Evolutionary conservation across 345 rosid genomes (phyloP), one percentile per base, ranked within the genome.

Genomic region (Arabis hirsuta): DNA sequence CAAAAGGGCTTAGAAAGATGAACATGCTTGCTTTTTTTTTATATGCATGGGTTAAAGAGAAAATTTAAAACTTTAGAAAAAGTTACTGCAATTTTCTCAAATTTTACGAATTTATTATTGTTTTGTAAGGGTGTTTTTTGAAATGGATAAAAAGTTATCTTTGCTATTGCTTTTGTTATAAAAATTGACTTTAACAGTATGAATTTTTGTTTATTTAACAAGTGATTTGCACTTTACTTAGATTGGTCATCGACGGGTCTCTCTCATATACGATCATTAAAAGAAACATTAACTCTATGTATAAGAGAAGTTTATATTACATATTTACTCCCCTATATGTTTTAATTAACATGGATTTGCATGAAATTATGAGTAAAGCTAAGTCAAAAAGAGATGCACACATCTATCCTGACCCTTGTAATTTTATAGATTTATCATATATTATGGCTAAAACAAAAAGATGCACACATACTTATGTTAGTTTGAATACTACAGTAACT

Each of bases 131-230:
- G 65, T 46, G 34, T 66, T 56, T 72, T 72, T 73, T 73, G 51
- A 57, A 73, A 66, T 66, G 53, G 66, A 41, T 50, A 58, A 65
- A 73, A 66, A 65, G 61, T 66, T 65, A 26, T 58, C 67, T 73
- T 66, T 57, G 72, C 46, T 29, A 58, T 48, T 41, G 72, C 78
- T 50, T 73, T 65, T 73, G 72, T 65, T 48, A 38, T 43, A 57
- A 12, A 56, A 63, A 65, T 65, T 73, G 66, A 73, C 77, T 65
- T 73, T 65, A 73, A 73, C 72, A 65, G 72, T 73, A 24, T 31
- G 29, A 29, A 1, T 9, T 27, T 12, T 57, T 57, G 6, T 65
- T 48, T 65, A 27, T 57, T 57, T 42, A 27, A 58, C 60, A 73
- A 57, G 61, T 65, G 78, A 66, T 56, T 50, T 65, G n/a, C 60